Base-by-base conservation (phyloP, 2,329 filamentous ascomycete species). In the Colletotrichum echinochloae region DNA sequence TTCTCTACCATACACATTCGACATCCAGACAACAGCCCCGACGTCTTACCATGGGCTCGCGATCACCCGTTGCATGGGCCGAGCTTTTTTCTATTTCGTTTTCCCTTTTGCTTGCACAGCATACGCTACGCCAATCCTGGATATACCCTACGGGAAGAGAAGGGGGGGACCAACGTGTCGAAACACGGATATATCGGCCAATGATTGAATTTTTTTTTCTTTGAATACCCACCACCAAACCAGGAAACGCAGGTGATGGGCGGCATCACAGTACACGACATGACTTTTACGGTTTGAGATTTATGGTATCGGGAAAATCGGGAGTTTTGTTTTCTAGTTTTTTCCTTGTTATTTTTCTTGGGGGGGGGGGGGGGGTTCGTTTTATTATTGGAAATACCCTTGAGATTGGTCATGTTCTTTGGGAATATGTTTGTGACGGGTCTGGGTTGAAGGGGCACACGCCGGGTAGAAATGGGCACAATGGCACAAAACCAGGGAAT, bases 221-320 rank as follows among this genome's bases (percentile, higher is more conserved):
- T 26, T 41, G 26, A 55, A 60, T 61, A 70, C 63, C 63, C 52
- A 46, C 44, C 33, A 69, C 46, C 51, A 52, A 60, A 55, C 33
- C 20, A 41, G 35, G 48, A 44, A 41, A 51, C 30, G 33, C 46
- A 8, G 7, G 28, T 48, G 41, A 56, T 35, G 56, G 67, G 51
- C 49, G 63, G 67, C 44, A 61, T 26, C 55, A 71, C 64, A 71
- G 68, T 41, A 71, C 52, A 68, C 64, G 56, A 48, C 44, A 39
- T 39, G 35, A 28, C 26, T 52, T 48, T 52, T 23, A 30, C 12
- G 18, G 3, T 20, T 39, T 12, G 16, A n/a, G 5, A 20, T 28
- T 28, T 30, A 20, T 39, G 30, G 44, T 35, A 20, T 37, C 8
- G 33, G 6, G 20, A n/a, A 30, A 11, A 37, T 20, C 8, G n/a